phyloP scores from a whole-genome alignment of 768 basidiomycete genomes.

The Termitomyces sp. region DNA sequence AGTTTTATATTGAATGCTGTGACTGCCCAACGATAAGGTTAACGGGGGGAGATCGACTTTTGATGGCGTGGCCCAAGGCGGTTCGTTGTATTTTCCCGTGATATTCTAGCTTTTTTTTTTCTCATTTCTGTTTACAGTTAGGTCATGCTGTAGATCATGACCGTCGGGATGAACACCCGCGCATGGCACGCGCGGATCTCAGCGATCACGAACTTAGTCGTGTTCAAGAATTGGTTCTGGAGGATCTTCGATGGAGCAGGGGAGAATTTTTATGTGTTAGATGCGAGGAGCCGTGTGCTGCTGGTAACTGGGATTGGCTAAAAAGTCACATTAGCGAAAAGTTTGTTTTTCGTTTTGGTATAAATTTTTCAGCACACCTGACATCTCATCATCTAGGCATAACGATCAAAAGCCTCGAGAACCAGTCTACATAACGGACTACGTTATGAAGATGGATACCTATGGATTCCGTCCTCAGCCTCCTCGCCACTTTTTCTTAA shows the following conservation, averaged over 20 bases:
- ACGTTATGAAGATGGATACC: too few relatives aligned
- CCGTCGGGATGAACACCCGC: not conserved
- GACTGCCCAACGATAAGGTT: not conserved
- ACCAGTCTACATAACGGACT: not conserved
- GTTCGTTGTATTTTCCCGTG: not conserved
- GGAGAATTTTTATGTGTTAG: not conserved
- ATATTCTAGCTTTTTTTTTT: not conserved
- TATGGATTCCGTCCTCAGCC: not conserved
- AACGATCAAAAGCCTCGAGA: not conserved
- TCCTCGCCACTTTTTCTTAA: not conserved
- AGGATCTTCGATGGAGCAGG: not conserved
- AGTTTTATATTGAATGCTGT: conserved; percentile 1
- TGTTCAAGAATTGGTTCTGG: not conserved
- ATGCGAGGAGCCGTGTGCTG: not conserved
- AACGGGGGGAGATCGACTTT: not conserved
- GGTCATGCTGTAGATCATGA: not conserved
- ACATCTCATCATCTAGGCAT: not conserved
- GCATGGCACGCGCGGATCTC: not conserved
- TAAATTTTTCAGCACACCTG: too few relatives aligned
- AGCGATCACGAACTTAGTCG: not conserved
- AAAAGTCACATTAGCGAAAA: not conserved
- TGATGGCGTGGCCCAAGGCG: conserved; percentile 6
- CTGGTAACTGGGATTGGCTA: not conserved
- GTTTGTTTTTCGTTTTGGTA: not conserved
- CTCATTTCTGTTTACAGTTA: not conserved